phyloP scores from a whole-genome alignment of 2,329 filamentous ascomycete species.

The Epicoccum nigrum region DNA sequence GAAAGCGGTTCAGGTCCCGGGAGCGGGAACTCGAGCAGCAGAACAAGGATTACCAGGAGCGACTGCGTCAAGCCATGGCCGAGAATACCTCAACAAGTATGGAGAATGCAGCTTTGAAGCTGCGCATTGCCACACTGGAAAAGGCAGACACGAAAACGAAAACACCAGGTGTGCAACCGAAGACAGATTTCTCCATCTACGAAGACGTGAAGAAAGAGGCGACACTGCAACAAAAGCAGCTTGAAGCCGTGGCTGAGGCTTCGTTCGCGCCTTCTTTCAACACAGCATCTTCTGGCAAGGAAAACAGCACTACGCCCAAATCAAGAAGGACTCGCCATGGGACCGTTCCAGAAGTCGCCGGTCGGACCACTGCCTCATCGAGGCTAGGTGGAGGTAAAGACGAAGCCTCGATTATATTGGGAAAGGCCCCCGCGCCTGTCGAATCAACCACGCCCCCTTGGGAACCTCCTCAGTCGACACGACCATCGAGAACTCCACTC shows the following conservation, averaged over 20 bases:
- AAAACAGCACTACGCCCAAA: conserved; percentile 38
- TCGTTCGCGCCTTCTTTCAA: conserved; percentile 25
- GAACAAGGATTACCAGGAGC: conserved; percentile 55
- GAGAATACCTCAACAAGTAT: conserved; percentile 41
- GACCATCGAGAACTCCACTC: conserved; percentile 26
- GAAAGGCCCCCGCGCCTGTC: conserved; percentile 22
- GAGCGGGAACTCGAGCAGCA: conserved; percentile 68
- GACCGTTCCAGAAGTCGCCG: conserved; percentile 28
- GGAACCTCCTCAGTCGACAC: conserved; percentile 16
- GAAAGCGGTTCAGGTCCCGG: conserved; percentile 67
- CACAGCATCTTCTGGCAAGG: conserved; percentile 32
- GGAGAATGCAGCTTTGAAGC: conserved; percentile 44
- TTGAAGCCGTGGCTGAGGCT: conserved; percentile 17
- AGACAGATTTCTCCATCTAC: conserved; percentile 38
- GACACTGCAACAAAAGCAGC: conserved; percentile 13
- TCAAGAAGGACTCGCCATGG: conserved; percentile 30
- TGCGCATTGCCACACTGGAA: conserved; percentile 39
- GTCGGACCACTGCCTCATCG: conserved; percentile 17
- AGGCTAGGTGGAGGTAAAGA: conserved; percentile 26
- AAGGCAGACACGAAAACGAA: conserved; percentile 26
- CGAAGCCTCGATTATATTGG: conserved; percentile 30
- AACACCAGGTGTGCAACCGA: conserved; percentile 20
- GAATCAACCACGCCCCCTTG: conserved; percentile 20
- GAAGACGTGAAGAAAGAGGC: conserved; percentile 38
- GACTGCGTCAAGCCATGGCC: conserved; percentile 40